Conservation (phyloP, 805 yeast species). For the Starmerella lactis-condensi region DNA sequence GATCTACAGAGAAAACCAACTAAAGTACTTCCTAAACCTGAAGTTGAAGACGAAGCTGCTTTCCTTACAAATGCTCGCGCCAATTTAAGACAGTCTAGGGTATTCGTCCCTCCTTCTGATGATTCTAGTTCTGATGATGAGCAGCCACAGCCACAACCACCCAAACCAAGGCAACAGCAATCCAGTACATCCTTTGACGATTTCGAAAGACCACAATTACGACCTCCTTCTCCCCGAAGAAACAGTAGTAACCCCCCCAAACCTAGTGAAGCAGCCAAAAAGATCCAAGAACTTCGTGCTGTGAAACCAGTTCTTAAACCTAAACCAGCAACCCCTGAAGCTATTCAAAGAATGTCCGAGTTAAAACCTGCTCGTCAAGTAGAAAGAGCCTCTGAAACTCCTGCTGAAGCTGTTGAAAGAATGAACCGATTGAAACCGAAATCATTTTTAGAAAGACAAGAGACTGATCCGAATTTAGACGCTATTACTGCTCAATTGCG, state of each 20-base stretch:
- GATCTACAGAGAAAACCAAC: background rate
- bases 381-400: background rate
- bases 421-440: slow-evolving; percentile 5
- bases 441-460: slow-evolving; percentile 3
- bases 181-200: background rate
- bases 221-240: slow-evolving; percentile 3
- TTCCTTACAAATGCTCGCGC: too few species aligned
- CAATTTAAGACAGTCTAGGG: too few species aligned
- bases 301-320: slow-evolving; percentile 11
- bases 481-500: slow-evolving; percentile 13
- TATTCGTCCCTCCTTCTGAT: too few species aligned
- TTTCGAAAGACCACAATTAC: slow-evolving; percentile 6
- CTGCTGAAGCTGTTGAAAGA: slow-evolving; percentile 4
- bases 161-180: too few species aligned
- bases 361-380: slow-evolving; percentile 9
- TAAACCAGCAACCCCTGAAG: slow-evolving; percentile 10
- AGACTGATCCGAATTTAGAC: slow-evolving; percentile 7
- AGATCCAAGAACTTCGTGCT: slow-evolving; percentile 12
- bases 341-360: slow-evolving; percentile 7
- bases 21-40: slow-evolving; percentile 4
- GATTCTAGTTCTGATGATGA: too few species aligned
- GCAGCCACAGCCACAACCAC: too few species aligned
- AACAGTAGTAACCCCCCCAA: slow-evolving; percentile 8
- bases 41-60: slow-evolving; percentile 9
- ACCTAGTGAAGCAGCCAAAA: slow-evolving; percentile 10